These are phyloP conservation scores for Linnemannia exigua DNA, from an alignment of 192 early-diverging fungal species.

Conservation along the genomic window DNA sequence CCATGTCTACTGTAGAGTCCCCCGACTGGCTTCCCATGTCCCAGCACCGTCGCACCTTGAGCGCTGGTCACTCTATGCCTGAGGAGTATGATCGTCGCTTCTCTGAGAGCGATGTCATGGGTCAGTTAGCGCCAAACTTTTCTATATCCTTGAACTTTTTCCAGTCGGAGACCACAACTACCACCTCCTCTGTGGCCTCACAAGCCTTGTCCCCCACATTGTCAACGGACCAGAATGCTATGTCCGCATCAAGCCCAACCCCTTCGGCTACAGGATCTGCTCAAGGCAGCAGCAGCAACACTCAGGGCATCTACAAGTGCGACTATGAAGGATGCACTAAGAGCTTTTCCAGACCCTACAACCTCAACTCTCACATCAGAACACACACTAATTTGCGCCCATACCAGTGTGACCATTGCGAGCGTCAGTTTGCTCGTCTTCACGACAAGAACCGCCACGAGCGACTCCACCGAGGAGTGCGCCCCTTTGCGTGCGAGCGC, in stretches of 20 bases:
- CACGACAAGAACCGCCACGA: constrained; percentile 94
- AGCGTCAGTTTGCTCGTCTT: constrained; percentile 85
- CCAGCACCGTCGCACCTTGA: constrained; percentile 33
- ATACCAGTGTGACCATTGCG: constrained; percentile 81
- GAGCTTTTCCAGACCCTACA: constrained; percentile 82
- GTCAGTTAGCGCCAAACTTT: constrained; percentile 17
- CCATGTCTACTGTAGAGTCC: neutral
- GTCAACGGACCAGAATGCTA: neutral
- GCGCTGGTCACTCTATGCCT: constrained; percentile 1
- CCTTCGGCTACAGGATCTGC: neutral
- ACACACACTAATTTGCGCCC: constrained; percentile 85
- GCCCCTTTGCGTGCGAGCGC: constrained; percentile 79
- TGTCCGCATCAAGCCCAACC: neutral
- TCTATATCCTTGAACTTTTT: constrained; percentile 13
- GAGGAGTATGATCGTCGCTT: constrained; percentile 33
- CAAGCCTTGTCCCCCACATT: neutral
- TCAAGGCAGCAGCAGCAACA: neutral
- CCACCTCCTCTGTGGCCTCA: neutral
- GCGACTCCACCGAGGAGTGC: constrained; percentile 83
- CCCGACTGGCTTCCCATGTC: neutral
- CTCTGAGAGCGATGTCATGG: constrained; percentile 38
- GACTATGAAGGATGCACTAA: constrained; percentile 75
- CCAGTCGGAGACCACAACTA: neutral
- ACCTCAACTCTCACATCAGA: constrained; percentile 81
- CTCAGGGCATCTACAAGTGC: constrained; percentile 58